Base-by-base conservation (phyloP, 345 rosid species). In the Euclidium syriacum region DNA sequence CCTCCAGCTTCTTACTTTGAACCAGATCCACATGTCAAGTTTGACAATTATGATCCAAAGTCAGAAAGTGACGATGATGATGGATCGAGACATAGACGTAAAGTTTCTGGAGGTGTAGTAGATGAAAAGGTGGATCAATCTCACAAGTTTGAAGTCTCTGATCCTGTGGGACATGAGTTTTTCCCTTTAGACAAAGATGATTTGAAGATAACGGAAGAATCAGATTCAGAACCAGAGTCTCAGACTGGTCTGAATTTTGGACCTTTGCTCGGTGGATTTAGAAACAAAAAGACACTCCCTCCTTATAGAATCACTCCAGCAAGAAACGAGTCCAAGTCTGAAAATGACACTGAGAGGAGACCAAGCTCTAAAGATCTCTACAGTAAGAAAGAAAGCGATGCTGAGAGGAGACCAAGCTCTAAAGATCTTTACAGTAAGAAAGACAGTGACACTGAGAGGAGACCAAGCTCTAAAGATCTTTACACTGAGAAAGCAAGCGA, bases 211-310 rank as follows among this genome's bases (percentile, higher is more conserved):
- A 49, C 3, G 22, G 71, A 64, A 34, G 66, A 65, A 19, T 51
- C 71, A 64, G 71, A 71, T 46, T 70, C 74, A 14, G 65, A 64
- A 26, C 3, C 27, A 41, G 65, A 64, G n/a, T 1, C 42, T 40
- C 54, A 57, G 55, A 19, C 43, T 24, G 73, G 78, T 83, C 63
- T 90, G 68, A 78, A 73, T n/a, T 76, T 83, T 65, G 80, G 78
- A 72, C 72, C 36, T 43, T 72, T 94, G 73, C 55, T 73, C 0
- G 96, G 97, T 42, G 96, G 97, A 35, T 73, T 76, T 38, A 68
- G 82, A 56, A 87, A 94, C 64, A 94, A 64, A 73, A 85, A 54
- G 64, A 77, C 66, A 74, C 79, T 10, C 71, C 95, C 83, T 12
- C 85, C 83, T 7, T 80, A 81, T 70, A 72, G 10, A 25, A 62